phyloP scores from a whole-genome alignment of 2,329 filamentous ascomycete genomes.

The Diaporthe batatas region DNA sequence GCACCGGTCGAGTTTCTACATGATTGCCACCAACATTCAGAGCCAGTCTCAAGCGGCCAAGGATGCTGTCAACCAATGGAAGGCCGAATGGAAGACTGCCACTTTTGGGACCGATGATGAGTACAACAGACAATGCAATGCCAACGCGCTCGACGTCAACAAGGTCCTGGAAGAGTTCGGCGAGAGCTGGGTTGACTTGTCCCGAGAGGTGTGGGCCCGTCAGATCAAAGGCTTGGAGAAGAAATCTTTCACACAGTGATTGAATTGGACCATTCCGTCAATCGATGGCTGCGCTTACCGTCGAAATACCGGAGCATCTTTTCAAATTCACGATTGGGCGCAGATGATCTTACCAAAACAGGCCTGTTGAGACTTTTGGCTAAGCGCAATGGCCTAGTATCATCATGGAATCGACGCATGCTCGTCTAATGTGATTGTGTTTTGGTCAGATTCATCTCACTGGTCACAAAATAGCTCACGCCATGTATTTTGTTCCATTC shows the following conservation, averaged over 20 bases:
- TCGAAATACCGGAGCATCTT: too few relatives aligned
- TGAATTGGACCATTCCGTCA: not conserved
- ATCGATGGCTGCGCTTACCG: too few relatives aligned
- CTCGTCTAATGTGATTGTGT: not conserved
- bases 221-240: constrained; percentile 52
- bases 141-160: constrained; percentile 40
- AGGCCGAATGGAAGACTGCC: constrained; percentile 53
- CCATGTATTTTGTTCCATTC: not conserved
- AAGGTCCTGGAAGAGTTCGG: constrained; percentile 55
- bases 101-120: constrained; percentile 55
- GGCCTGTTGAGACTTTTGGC: not conserved
- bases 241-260: constrained; percentile 46
- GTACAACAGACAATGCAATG: constrained; percentile 7
- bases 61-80: constrained; percentile 56
- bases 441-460: not conserved
- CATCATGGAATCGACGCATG: not conserved
- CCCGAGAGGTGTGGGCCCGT: constrained; percentile 52
- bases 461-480: not conserved
- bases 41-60: constrained; percentile 50
- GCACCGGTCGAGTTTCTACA: constrained; percentile 65
- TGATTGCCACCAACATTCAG: constrained; percentile 61
- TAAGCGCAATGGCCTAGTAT: too few relatives aligned
- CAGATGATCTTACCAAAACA: not conserved
- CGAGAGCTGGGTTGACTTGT: constrained; percentile 49
- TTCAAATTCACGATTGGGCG: not conserved